Conservation (phyloP, 148 eudicot genomes). For the Arbutus unedo region DNA sequence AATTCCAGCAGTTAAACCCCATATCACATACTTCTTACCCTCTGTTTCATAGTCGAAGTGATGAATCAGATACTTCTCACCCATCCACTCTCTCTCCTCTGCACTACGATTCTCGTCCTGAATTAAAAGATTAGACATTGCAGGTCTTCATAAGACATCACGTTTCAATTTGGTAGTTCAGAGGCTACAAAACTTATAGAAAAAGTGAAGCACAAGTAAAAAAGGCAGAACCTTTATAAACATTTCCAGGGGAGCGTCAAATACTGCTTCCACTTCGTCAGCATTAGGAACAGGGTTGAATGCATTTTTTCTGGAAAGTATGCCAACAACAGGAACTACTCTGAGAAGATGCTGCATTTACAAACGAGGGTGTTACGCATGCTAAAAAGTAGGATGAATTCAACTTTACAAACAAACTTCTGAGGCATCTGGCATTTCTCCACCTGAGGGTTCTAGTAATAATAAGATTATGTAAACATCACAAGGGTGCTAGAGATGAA, state of each 20-base stretch:
- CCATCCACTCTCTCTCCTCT: constrained; percentile 87
- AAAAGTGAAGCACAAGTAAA: neutral
- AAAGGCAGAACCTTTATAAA: constrained; percentile 47
- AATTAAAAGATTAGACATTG: constrained; percentile 17
- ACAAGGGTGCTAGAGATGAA: neutral
- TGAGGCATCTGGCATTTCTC: neutral
- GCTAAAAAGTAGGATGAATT: neutral
- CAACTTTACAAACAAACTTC: neutral
- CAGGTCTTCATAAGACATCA: neutral
- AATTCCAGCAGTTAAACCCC: constrained; percentile 91
- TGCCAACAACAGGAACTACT: constrained; percentile 63
- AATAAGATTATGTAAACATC: neutral
- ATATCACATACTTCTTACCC: constrained; percentile 55
- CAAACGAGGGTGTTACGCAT: neutral
- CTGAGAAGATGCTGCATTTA: constrained; percentile 46
- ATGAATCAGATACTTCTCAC: constrained; percentile 71
- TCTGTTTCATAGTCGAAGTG: constrained; percentile 63
- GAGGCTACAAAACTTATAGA: neutral
- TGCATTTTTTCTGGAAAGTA: constrained; percentile 49
- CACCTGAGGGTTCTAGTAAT: neutral
- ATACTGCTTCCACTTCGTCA: constrained; percentile 76
- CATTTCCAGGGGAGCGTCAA: constrained; percentile 92
- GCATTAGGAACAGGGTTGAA: constrained; percentile 59
- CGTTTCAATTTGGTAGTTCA: neutral
- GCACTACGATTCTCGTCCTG: constrained; percentile 74